Base-by-base conservation (phyloP, 805 yeast species). In the Saturnispora mendoncae region DNA sequence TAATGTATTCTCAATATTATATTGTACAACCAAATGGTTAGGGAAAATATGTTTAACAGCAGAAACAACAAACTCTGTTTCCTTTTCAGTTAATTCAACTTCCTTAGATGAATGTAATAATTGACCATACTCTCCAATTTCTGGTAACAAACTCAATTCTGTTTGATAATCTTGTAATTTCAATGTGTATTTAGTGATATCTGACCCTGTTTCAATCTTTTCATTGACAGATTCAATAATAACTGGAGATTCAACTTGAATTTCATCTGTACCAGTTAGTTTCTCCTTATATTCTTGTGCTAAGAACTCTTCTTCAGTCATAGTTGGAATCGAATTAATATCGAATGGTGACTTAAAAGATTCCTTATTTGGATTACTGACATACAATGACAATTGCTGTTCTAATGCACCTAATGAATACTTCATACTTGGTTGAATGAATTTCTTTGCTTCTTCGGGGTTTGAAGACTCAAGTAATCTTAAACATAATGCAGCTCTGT, bases 401-500 rank as follows among this genome's bases (percentile, higher is more conserved):
- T 92, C 98, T 56, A 92, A 76, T 23, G 79, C 71, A 6, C 78
- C 74, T 54, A 92, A 68, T 50, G 88, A 86, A 60, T 76, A 86
- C 46, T 73, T 74, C 46, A 76, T 69, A 39, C 76, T 74, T 41
- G 88, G 83, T 41, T 78, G 72, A 47, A 88, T 72, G 51, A 81
- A 76, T 39, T 66, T 67, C 29, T 67, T 65, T 21, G 70, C 66
- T 17, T 62, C 60, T 38, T 61, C 58, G 20, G 65, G 64, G 25
- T 58, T 57, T 23, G 26, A 23, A 7, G 65, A 56, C 6, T 69
- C 57, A 25, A 84, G 72, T 46, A 87, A 75, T 49, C 76, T 72
- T 56, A 90, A 71, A 2, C 95, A 80, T 51, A 90, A 68, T 2
- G 94, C 83, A 8, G 98, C 97, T 60, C 98, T 80, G 60, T 90